Evolutionary conservation across 2,329 filamentous ascomycete genomes (phyloP).

Genomic region (Calonectria henricotiae): DNA sequence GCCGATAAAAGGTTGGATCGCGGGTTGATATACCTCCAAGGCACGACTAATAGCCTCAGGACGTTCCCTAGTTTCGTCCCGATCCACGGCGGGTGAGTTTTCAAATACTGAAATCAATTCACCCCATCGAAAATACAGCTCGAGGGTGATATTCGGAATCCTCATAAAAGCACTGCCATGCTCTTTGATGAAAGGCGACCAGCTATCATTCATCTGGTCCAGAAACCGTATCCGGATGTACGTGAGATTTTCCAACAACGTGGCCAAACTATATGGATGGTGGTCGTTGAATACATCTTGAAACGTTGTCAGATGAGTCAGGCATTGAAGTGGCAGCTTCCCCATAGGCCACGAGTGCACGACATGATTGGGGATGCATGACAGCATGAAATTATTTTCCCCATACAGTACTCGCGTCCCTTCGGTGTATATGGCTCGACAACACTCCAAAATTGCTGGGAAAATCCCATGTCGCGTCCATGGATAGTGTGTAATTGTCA

Average conservation of each 20-base stretch:
- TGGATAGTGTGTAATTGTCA: background rate
- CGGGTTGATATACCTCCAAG: background rate
- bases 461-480: constrained; percentile 17
- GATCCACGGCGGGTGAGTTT: background rate
- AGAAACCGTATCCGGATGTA: background rate
- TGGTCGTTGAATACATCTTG: background rate
- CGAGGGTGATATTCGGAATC: background rate
- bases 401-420: constrained; percentile 7
- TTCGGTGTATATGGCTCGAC: background rate
- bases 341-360: constrained; percentile 5
- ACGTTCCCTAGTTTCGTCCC: background rate
- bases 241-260: background rate
- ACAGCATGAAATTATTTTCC: background rate
- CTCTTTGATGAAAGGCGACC: background rate
- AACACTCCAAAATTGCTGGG: constrained; percentile 19
- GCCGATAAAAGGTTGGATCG: background rate
- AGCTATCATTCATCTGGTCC: background rate
- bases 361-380: background rate
- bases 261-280: background rate
- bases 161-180: constrained; percentile 10
- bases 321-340: background rate
- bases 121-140: background rate
- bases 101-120: background rate
- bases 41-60: background rate
- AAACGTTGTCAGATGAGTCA: background rate